phyloP scores from a whole-genome alignment of 148 eudicot species.

The Rhododendron mucronatum region DNA sequence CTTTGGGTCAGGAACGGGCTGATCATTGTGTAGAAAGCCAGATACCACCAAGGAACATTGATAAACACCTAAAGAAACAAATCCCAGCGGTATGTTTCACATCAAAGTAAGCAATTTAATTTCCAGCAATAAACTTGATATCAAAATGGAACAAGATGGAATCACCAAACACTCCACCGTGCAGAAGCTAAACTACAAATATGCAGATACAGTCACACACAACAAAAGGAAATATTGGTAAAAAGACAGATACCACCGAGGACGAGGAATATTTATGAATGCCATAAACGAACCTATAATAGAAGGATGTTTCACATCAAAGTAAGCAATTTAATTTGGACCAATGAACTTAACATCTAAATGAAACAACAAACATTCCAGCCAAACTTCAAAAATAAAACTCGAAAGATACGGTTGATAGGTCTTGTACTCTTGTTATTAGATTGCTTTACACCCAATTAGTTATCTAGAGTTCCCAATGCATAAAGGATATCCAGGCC shows the following conservation, averaged over 20 bases:
- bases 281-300: slow-evolving; percentile 26
- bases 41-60: slow-evolving; percentile 90
- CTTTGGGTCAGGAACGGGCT: slow-evolving; percentile 16
- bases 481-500: neutral
- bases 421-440: neutral
- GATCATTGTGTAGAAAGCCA: slow-evolving; percentile 72
- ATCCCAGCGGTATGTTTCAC: neutral
- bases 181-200: neutral
- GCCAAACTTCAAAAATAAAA: neutral
- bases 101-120: neutral
- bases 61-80: slow-evolving; percentile 45
- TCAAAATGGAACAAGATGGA: neutral
- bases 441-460: neutral
- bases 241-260: slow-evolving; percentile 78
- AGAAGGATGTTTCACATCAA: neutral
- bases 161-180: neutral
- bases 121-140: neutral
- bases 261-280: slow-evolving; percentile 80
- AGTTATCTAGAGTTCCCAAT: neutral
- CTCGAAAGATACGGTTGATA: neutral
- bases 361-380: neutral
- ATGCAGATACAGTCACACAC: neutral
- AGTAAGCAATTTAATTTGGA: neutral
- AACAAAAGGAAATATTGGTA: slow-evolving; percentile 13
- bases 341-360: neutral